Evolutionary conservation across 208 protist species (phyloP), one percentile per base, ranked within the genome.

Genomic region (Leishmania braziliensis): DNA sequence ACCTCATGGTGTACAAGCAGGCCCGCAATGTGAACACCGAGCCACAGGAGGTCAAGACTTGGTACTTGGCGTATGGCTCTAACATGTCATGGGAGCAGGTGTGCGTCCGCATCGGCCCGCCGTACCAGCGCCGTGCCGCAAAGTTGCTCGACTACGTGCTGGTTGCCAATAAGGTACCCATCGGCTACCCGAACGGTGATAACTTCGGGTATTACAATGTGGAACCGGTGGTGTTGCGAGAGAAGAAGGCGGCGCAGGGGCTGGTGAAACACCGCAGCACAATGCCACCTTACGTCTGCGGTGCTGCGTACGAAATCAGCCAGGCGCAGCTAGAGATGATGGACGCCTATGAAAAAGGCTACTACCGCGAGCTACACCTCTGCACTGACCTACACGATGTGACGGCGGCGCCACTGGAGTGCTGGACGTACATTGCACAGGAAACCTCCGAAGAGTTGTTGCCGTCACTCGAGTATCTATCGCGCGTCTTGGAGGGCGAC

Each of bases 61-160:
- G 84, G 84, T 92, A 92, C 62, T 62, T 92, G 1, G 86, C 86
- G 50, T 92, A 92, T 72, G 89, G 89, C 53, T 88, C 83, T 9
- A 92, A 92, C 84, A 81, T 92, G 50, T 89, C 85, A 48, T 92
- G 86, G 86, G 89, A 92, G 82, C 89, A 92, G 86, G 83, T 92
- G 73, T 92, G 86, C 73, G 68, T 90, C 36, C 89, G 86, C 84
- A 84, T 89, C 69, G 89, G 89, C 39, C 89, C 89, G 20, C 86
- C 89, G 46, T 90, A 90, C 78, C 82, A 90, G 80, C 89, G 89
- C 48, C 81, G 89, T 56, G 78, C 84, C n/a, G 86, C 86, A 58
- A 75, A 84, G 78, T 75, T 92, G 69, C 53, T 70, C 14, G 71
- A 77, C 70, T 90, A 88, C 78, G 84, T 86, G 39, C 79, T 92